phyloP scores from a whole-genome alignment of 352 stramenopile genomes.

The Globisporangium radiosum region DNA sequence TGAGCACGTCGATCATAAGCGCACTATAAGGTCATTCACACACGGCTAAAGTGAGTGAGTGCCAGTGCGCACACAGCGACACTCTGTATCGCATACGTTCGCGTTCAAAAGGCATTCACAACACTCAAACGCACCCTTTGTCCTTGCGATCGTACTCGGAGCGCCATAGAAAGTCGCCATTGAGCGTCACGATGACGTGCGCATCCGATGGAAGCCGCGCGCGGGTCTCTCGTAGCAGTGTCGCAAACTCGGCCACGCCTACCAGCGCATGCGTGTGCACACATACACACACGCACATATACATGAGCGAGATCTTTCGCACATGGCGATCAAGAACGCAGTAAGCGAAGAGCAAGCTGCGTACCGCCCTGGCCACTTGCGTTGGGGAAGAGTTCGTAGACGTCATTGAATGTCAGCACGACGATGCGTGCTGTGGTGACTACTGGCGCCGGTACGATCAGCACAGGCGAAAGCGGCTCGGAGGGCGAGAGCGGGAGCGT shows the following conservation, averaged over 20 bases:
- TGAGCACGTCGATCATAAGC: constrained; percentile 63
- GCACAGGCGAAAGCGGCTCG: too few species aligned
- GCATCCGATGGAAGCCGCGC: constrained; percentile 18
- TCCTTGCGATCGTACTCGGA: constrained; percentile 56
- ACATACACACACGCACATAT: not conserved
- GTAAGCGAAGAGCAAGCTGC: not conserved
- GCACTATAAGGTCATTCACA: constrained; percentile 16
- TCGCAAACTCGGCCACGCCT: constrained; percentile 48
- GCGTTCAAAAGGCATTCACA: too few species aligned
- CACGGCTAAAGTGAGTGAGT: too few species aligned
- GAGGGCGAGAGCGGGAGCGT: too few species aligned
- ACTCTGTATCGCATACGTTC: too few species aligned
- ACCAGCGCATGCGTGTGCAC: not conserved
- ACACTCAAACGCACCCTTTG: constrained; percentile 40
- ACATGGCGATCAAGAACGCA: not conserved
- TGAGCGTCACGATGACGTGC: constrained; percentile 51
- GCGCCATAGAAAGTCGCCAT: constrained; percentile 66
- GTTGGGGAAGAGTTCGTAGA: constrained; percentile 60
- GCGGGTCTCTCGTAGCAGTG: constrained; percentile 30
- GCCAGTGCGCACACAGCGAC: not conserved
- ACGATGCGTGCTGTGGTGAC: constrained; percentile 18
- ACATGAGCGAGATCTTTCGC: not conserved
- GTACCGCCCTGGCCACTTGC: constrained; percentile 18
- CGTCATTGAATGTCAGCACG: constrained; percentile 66
- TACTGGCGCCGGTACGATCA: too few species aligned